phyloP scores from a whole-genome alignment of 1,139 yeast genomes.

The Yamadazyma jaroonii region DNA sequence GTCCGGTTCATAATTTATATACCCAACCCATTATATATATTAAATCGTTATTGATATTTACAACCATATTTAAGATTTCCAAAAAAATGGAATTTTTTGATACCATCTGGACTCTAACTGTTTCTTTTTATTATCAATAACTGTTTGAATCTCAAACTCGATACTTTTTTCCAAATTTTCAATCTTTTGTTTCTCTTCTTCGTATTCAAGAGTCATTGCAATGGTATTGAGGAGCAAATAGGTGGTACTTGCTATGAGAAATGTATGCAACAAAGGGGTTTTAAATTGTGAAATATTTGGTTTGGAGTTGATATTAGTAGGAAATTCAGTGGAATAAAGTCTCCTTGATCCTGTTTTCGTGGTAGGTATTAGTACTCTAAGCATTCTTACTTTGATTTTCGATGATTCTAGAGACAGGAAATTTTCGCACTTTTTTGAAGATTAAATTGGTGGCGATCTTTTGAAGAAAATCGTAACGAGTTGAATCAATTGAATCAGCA shows the following conservation, averaged over 20 bases:
- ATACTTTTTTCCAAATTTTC: constrained; percentile 22
- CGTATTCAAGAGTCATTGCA: constrained; percentile 32
- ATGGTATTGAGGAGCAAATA: constrained; percentile 36
- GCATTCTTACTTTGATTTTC: neutral
- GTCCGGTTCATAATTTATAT: neutral
- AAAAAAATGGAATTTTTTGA: constrained; percentile 6
- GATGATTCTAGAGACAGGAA: constrained; percentile 2
- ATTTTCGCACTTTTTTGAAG: constrained; percentile 4
- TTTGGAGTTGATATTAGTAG: constrained; percentile 16
- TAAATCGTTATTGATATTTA: neutral
- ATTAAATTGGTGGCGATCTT: constrained; percentile 8
- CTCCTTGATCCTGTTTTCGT: neutral
- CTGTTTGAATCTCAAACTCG: constrained; percentile 29
- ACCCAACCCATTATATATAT: neutral
- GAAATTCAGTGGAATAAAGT: no score
- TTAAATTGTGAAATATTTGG: constrained; percentile 39
- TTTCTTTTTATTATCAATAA: constrained; percentile 29
- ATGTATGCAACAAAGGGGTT: constrained; percentile 38
- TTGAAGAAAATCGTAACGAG: neutral
- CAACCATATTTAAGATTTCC: constrained; percentile 3
- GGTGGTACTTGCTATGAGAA: constrained; percentile 39
- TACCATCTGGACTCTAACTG: constrained; percentile 25
- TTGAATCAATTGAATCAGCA: constrained; percentile 4
- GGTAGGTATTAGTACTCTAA: neutral
- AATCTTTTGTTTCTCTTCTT: constrained; percentile 26